Evolutionary conservation across 2,329 filamentous ascomycete genomes (phyloP).

Genomic region (Beauveria australis): DNA sequence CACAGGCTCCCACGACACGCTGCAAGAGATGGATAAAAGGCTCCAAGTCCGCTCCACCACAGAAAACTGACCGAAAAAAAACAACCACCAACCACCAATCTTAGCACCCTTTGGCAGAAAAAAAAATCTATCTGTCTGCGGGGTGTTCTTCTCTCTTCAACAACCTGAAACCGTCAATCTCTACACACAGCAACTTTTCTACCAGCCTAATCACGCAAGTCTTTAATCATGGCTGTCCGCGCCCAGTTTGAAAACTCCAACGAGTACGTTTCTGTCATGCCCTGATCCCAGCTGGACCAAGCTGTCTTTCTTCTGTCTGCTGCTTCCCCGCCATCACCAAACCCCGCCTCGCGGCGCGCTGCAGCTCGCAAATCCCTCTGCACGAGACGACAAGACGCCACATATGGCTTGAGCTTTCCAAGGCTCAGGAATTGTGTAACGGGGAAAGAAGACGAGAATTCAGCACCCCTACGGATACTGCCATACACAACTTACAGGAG

Average conservation of each 20-base stretch:
- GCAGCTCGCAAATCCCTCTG: slow-evolving; percentile 1
- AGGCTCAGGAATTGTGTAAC: background rate
- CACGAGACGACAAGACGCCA: background rate
- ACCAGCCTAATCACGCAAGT: slow-evolving; percentile 1
- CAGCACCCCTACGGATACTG: background rate
- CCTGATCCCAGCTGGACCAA: background rate
- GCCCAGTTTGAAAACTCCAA: slow-evolving; percentile 85
- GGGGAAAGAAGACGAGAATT: background rate
- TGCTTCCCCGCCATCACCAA: slow-evolving; percentile 8
- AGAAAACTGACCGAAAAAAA: background rate
- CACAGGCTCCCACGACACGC: background rate
- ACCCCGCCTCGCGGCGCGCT: slow-evolving; percentile 8
- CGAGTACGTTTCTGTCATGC: slow-evolving; percentile 52
- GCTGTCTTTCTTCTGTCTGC: background rate
- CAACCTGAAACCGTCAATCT: background rate
- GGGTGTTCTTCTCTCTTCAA: slow-evolving; percentile 7
- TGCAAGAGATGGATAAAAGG: background rate
- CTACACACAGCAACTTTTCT: background rate
- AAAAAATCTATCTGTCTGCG: slow-evolving; percentile 8
- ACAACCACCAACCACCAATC: background rate
- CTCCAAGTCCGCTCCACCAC: background rate
- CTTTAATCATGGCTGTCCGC: slow-evolving; percentile 53
- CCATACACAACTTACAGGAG: background rate
- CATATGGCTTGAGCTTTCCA: too few relatives aligned
- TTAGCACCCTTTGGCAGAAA: slow-evolving; percentile 3